Percentiles rank a stretch among this genome's conserved stretches.
These are phyloP conservation scores for Monilinia polystroma DNA, from an alignment of 2,329 filamentous ascomycete genomes.

Conservation along the genomic window DNA sequence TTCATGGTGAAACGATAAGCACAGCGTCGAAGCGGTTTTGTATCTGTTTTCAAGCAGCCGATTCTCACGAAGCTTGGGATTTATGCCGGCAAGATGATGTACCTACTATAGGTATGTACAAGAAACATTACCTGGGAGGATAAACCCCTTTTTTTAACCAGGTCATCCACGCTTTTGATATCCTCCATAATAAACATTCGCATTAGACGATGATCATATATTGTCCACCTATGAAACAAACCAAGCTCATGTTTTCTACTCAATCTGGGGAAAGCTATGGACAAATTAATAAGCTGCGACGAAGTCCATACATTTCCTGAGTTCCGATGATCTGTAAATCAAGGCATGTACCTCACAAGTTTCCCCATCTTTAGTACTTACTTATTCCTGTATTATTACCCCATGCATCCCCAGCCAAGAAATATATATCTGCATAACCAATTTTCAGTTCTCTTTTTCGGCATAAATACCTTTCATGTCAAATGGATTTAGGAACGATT, in stretches of 20 bases:
- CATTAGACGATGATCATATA: background rate
- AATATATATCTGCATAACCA: background rate
- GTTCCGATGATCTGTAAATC: background rate
- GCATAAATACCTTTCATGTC: background rate
- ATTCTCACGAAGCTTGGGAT: background rate
- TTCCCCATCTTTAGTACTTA: conserved; percentile 9
- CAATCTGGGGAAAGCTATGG: background rate
- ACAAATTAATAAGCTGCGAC: background rate
- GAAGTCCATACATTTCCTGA: background rate
- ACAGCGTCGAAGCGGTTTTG: background rate
- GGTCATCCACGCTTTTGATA: background rate
- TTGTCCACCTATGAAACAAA: conserved; percentile 1
- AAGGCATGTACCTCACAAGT: background rate
- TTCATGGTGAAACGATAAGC: conserved; percentile 10
- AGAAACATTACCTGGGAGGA: background rate
- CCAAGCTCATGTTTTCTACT: background rate
- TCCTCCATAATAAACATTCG: background rate
- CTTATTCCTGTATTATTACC: background rate
- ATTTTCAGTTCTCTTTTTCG: background rate
- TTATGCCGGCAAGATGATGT: background rate
- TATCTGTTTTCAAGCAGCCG: background rate
- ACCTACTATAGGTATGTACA: too few relatives aligned
- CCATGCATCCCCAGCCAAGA: background rate
- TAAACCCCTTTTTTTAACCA: too few relatives aligned
- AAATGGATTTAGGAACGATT: background rate